Percentiles rank a stretch among this genome's conserved stretches.
Evolutionary conservation across 805 yeast genomes (phyloP).

Genomic region (Schizosaccharomyces pombe): DNA sequence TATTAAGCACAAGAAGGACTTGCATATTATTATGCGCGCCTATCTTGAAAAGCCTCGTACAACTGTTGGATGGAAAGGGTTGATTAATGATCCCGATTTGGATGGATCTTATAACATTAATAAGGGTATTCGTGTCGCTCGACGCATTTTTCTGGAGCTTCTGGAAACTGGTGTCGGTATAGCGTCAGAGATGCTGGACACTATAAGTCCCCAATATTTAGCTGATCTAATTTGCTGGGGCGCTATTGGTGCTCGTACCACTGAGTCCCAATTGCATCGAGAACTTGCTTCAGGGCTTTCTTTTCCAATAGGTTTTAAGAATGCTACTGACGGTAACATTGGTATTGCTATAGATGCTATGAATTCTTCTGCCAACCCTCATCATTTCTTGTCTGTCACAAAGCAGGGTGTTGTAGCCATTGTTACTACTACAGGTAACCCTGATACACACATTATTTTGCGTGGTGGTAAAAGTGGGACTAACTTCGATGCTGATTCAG

Average conservation of each 20-base stretch:
- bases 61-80: slow-evolving; percentile 97
- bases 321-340: slow-evolving; percentile 90
- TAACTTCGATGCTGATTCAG: slow-evolving; percentile 66
- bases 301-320: slow-evolving; percentile 97
- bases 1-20: slow-evolving; percentile 50
- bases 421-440: slow-evolving; percentile 86
- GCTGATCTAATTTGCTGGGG: slow-evolving; percentile 81
- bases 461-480: slow-evolving; percentile 93
- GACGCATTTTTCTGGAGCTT: slow-evolving; percentile 62
- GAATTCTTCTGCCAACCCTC: slow-evolving; percentile 73
- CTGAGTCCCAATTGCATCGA: slow-evolving; percentile 93
- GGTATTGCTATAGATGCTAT: slow-evolving; percentile 88
- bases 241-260: slow-evolving; percentile 97
- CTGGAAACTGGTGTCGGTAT: slow-evolving; percentile 68
- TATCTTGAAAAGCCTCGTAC: slow-evolving; percentile 96
- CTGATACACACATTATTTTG: slow-evolving; percentile 76
- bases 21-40: slow-evolving; percentile 84
- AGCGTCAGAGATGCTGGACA: slow-evolving; percentile 94
- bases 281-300: slow-evolving; percentile 92
- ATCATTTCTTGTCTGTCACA: slow-evolving; percentile 92
- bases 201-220: slow-evolving; percentile 87
- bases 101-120: slow-evolving; percentile 82
- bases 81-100: slow-evolving; percentile 88
- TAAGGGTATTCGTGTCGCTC: slow-evolving; percentile 72
- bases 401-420: slow-evolving; percentile 94